phyloP scores from a whole-genome alignment of 768 basidiomycete species.

The Dacryopinax primogenitus region DNA sequence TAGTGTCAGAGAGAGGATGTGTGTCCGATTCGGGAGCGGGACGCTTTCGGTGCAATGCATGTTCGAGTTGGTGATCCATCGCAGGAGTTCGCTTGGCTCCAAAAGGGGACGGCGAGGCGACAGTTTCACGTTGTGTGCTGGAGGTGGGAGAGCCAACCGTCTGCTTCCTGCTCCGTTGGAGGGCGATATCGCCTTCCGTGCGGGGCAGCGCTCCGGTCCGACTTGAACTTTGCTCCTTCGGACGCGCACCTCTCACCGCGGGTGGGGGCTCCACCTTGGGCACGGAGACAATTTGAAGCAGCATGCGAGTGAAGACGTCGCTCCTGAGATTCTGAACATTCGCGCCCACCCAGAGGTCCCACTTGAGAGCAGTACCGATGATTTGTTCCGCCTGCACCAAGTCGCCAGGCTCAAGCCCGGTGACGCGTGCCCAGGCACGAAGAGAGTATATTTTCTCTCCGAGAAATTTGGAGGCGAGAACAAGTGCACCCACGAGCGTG shows the following conservation, averaged over 20 bases:
- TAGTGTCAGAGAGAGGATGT: background rate
- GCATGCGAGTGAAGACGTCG: conserved; percentile 5
- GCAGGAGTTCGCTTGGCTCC: no score
- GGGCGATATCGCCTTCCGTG: no score
- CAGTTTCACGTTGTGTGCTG: no score
- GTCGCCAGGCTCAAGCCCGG: conserved; percentile 71
- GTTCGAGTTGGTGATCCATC: no score
- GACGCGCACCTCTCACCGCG: background rate
- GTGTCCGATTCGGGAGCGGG: background rate
- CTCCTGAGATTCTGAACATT: background rate
- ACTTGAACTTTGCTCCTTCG: background rate
- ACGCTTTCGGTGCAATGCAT: background rate
- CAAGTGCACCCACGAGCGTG: conserved; percentile 76
- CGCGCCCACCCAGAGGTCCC: conserved; percentile 77
- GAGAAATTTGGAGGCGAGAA: conserved; percentile 82
- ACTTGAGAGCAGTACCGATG: conserved; percentile 72
- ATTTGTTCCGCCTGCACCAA: conserved; percentile 81
- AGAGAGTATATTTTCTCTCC: conserved; percentile 92
- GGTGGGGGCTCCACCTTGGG: no score
- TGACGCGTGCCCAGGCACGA: conserved; percentile 85
- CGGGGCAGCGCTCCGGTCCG: no score
- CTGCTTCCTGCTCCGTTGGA: no score
- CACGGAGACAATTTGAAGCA: background rate
- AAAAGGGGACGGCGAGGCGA: no score
- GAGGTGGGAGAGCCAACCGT: no score